Conservation (phyloP, 805 yeast genomes). For the Isabelozyma pseudorhagii region DNA sequence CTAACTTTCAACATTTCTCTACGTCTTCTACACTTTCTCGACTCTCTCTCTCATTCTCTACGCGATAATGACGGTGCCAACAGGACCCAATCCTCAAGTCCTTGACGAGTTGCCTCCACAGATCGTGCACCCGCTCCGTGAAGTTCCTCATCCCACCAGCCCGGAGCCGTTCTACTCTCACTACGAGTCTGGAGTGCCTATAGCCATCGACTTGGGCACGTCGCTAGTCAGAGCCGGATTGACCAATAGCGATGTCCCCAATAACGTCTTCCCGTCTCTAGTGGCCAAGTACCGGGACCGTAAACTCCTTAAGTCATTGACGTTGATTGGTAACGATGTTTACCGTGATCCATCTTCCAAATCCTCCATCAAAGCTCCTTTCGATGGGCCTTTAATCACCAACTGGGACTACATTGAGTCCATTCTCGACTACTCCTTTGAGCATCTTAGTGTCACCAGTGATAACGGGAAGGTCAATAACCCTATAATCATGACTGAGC, state of each 20-base stretch:
- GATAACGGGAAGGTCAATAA: slow-evolving; percentile 55
- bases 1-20: too few species aligned
- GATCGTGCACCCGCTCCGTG: slow-evolving; percentile 39
- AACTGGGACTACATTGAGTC: slow-evolving; percentile 92
- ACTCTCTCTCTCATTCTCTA: not conserved
- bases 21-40: not conserved
- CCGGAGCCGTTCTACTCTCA: slow-evolving; percentile 47
- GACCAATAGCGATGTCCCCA: slow-evolving; percentile 44
- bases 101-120: slow-evolving; percentile 38
- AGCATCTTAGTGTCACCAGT: slow-evolving; percentile 65
- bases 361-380: slow-evolving; percentile 72
- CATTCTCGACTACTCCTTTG: slow-evolving; percentile 78
- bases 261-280: slow-evolving; percentile 64
- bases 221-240: slow-evolving; percentile 58
- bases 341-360: slow-evolving; percentile 66
- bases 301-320: slow-evolving; percentile 54
- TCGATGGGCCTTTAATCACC: slow-evolving; percentile 80
- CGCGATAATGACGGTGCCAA: not conserved
- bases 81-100: slow-evolving; percentile 2
- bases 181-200: slow-evolving; percentile 61
- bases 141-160: slow-evolving; percentile 29
- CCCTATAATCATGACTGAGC: slow-evolving; percentile 80
- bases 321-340: slow-evolving; percentile 81
- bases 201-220: slow-evolving; percentile 86
- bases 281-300: slow-evolving; percentile 79